Evolutionary conservation across 768 basidiomycete species (phyloP), one percentile per base, ranked within the genome.

Genomic region (Termitomyces sp.): DNA sequence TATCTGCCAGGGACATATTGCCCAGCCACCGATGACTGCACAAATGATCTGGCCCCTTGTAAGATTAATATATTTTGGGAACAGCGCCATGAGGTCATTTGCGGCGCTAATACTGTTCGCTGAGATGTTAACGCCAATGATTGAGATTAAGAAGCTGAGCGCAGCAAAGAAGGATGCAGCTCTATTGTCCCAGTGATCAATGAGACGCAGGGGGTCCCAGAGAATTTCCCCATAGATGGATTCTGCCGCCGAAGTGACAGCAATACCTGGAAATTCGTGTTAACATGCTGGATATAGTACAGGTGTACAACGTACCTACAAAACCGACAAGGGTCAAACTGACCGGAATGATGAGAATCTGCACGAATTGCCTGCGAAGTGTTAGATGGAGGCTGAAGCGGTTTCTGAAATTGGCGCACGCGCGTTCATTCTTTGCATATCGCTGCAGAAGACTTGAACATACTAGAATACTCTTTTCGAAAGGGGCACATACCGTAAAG

Each of bases 1-100:
- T 52, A 95, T 91, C 69, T 92, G 83, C 93, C 92, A 95, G 3
- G 92, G 90, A 58, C 82, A 84, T n/a, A 91, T 68, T 0, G 78
- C 83, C 92, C 93, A 95, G 0, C 90, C 90, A 3, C 92, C 91
- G 5, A 95, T 65, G 45, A 94, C 52, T 0, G 90, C 88, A 59
- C 90, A 93, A 34, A 95, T 72, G 57, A 90, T 69, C 63, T 85
- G 85, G 1, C 93, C 93, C 10, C 93, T 77, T 50, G 81, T 77
- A 58, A 93, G 90, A 65, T 94, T 90, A 71, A 95, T 81, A 58
- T 79, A 94, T 54, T 77, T 75, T 28, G 89, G 92, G 63, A 77
- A 81, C 40, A 89, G 71, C n/a, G 82, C 90, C 3, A 84, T 88
- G 74, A 93, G 81, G 65, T 95, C 93, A 64, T 93, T 94, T 5